Conservation (phyloP, 2,329 filamentous ascomycete genomes). For the Neocatenulostroma microsporum region DNA sequence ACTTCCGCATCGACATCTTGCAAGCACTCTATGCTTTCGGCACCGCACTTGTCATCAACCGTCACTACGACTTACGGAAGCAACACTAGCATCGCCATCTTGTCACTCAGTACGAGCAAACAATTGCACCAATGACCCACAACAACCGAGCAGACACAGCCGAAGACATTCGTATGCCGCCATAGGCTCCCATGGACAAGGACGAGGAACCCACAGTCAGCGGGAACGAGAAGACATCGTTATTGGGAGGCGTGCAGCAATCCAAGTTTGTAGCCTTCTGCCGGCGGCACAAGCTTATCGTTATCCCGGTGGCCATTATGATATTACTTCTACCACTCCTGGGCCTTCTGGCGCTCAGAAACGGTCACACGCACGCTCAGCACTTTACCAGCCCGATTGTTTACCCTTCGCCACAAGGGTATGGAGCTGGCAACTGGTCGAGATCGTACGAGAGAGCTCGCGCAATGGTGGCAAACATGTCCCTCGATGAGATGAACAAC, state of each 20-base stretch:
- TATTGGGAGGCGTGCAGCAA: slow-evolving; percentile 1
- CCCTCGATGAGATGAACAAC: slow-evolving; percentile 31
- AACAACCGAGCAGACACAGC: no score
- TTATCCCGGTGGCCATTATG: slow-evolving; percentile 16
- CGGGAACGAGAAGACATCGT: slow-evolving; percentile 7
- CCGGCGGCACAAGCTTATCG: slow-evolving; percentile 18
- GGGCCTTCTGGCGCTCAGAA: slow-evolving; percentile 22
- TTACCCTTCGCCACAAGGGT: slow-evolving; percentile 27
- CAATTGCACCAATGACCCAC: no score
- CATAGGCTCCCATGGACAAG: slow-evolving; percentile 3
- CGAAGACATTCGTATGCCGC: slow-evolving; percentile 2
- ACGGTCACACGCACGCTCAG: slow-evolving; percentile 15
- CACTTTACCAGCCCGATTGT: slow-evolving; percentile 22
- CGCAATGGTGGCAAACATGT: slow-evolving; percentile 29
- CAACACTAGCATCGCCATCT: no score
- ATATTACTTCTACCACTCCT: slow-evolving; percentile 23
- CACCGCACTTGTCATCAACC: no score
- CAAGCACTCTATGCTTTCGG: no score
- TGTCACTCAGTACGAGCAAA: no score
- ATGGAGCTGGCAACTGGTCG: slow-evolving; percentile 28
- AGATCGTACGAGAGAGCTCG: slow-evolving; percentile 26
- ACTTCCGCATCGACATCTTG: no score
- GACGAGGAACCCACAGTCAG: slow-evolving; percentile 1
- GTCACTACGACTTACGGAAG: no score
- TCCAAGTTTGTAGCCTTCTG: slow-evolving; percentile 15